These are phyloP conservation scores for Postia placenta DNA, from an alignment of 768 basidiomycete species.

Conservation along the genomic window DNA sequence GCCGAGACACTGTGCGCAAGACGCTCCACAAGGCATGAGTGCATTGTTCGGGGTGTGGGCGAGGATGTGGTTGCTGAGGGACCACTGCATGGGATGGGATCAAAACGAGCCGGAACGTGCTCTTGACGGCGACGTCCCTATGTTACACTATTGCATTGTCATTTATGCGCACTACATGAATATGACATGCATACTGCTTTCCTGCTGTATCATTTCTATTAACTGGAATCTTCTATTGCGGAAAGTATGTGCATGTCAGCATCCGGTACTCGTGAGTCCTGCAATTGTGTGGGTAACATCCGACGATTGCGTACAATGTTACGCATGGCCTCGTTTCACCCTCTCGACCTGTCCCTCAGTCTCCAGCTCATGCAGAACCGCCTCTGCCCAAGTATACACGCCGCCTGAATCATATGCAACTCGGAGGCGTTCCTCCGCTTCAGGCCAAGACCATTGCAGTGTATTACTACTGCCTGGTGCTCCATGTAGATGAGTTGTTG, in stretches of 20 bases:
- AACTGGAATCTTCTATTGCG: no score
- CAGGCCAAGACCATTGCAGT: conserved; percentile 44
- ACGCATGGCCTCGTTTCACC: conserved; percentile 23
- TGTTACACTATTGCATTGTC: conserved; percentile 15
- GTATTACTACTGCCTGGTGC: background rate
- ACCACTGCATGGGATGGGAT: background rate
- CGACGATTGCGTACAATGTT: background rate
- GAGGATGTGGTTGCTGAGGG: conserved; percentile 1
- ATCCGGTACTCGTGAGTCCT: background rate
- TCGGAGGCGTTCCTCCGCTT: conserved; percentile 46
- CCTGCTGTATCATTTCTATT: background rate
- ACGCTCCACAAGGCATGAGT: conserved; percentile 44
- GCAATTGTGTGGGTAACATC: background rate
- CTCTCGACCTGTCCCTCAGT: conserved; percentile 49
- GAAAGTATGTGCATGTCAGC: no score
- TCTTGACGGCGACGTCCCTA: background rate
- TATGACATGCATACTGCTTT: conserved; percentile 13
- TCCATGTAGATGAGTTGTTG: background rate
- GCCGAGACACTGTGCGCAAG: conserved; percentile 77
- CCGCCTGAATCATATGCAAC: conserved; percentile 58
- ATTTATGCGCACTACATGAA: conserved; percentile 18
- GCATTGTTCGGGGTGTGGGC: background rate
- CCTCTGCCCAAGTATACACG: conserved; percentile 46
- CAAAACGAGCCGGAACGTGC: conserved; percentile 10
- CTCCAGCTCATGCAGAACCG: conserved; percentile 51